A percentile compares a stretch with the other conserved stretches of the same genome.
These are phyloP conservation scores for Guadua angustifolia DNA, from an alignment of 176 grass and related monocot genomes.

Conservation along the genomic window DNA sequence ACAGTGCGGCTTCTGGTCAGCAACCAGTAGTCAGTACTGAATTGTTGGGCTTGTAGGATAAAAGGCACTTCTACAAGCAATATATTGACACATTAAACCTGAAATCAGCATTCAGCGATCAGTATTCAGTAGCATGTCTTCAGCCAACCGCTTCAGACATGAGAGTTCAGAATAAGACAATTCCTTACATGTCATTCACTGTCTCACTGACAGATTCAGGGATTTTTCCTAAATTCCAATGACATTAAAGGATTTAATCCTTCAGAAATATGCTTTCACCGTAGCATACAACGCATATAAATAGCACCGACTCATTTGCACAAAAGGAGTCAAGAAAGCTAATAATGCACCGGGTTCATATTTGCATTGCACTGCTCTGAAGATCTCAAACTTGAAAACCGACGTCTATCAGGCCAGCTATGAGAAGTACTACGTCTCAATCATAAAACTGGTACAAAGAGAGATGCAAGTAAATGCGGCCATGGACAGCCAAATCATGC, in stretches of 20 bases:
- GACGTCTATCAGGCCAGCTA: slow-evolving; percentile 3
- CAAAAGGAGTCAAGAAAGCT: background rate
- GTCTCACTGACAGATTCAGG: no score
- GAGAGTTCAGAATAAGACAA: background rate
- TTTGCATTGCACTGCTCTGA: background rate
- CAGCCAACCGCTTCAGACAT: background rate
- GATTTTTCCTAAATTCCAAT: no score
- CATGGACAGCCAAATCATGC: background rate
- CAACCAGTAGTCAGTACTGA: no score
- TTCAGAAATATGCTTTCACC: no score
- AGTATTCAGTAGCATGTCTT: background rate
- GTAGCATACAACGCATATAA: background rate
- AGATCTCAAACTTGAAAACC: background rate
- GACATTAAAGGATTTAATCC: no score
- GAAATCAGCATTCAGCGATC: no score
- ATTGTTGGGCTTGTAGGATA: no score
- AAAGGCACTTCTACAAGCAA: no score
- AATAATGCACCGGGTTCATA: background rate
- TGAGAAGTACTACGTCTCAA: background rate
- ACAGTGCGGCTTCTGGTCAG: no score
- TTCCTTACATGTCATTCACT: no score
- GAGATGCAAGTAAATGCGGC: background rate
- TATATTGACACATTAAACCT: no score
- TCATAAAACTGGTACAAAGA: background rate
- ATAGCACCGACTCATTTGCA: slow-evolving; percentile 3